Evolutionary conservation across 2,329 filamentous ascomycete species (phyloP).

Genomic region (Microthyrium microscopicum): DNA sequence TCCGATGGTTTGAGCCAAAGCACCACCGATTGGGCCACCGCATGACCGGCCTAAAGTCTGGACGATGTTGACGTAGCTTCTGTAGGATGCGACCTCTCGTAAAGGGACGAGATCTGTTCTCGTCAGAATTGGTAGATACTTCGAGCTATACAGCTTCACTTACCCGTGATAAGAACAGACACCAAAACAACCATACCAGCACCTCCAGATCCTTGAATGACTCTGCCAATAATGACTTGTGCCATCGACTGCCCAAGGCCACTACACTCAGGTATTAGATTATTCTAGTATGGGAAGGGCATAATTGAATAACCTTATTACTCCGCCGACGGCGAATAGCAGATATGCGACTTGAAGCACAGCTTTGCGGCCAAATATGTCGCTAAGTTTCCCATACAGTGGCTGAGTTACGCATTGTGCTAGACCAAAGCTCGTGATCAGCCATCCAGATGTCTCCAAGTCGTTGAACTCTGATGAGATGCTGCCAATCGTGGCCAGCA

Average conservation of each 20-base stretch:
- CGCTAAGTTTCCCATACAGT: constrained; percentile 27
- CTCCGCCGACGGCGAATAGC: constrained; percentile 24
- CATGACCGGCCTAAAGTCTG: constrained; percentile 32
- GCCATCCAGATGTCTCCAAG: constrained; percentile 25
- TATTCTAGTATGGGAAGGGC: too few species aligned
- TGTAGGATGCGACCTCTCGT: constrained; percentile 30
- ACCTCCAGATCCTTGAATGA: constrained; percentile 26
- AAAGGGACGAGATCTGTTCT: constrained; percentile 32
- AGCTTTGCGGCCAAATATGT: constrained; percentile 28
- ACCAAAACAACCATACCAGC: constrained; percentile 23
- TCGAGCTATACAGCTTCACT: too few species aligned
- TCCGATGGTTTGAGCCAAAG: constrained; percentile 43
- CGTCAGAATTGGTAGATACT: constrained; percentile 33
- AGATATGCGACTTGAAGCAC: constrained; percentile 23
- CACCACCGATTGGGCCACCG: constrained; percentile 42
- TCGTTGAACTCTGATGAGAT: constrained; percentile 30
- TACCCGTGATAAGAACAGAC: constrained; percentile 8
- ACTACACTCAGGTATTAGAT: constrained; percentile 13
- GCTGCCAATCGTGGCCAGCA: constrained; percentile 48
- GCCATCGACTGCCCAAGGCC: constrained; percentile 22
- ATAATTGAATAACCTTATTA: too few species aligned
- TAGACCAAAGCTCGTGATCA: constrained; percentile 27
- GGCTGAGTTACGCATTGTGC: constrained; percentile 25
- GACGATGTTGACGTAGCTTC: constrained; percentile 35
- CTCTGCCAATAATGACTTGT: constrained; percentile 25